These are phyloP conservation scores for Corymbia calophylla DNA, from an alignment of 441 rosid species.

Conservation along the genomic window DNA sequence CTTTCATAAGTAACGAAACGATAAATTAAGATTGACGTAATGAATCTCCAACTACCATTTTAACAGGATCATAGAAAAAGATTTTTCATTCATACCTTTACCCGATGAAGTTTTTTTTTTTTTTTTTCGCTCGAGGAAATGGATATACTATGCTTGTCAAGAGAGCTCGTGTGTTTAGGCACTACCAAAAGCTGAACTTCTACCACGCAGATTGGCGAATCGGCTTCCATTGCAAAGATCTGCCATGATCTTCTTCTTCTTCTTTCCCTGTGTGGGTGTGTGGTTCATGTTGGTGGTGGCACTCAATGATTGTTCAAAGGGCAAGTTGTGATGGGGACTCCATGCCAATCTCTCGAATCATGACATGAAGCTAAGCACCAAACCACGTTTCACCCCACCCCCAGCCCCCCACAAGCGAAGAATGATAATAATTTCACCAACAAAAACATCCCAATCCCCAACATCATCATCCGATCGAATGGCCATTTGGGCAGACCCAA, in stretches of 20 bases:
- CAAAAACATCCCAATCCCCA: neutral
- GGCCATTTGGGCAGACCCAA: slow-evolving; percentile 20
- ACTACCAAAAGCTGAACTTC: neutral
- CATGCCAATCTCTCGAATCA: neutral
- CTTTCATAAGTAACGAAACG: neutral
- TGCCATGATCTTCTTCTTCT: neutral
- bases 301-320: neutral
- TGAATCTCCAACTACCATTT: neutral
- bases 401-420: neutral
- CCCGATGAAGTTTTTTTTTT: neutral
- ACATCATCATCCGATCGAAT: neutral
- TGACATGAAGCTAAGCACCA: neutral
- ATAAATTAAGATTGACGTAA: neutral
- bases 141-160: neutral
- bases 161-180: neutral
- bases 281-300: neutral
- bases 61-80: neutral
- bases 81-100: neutral
- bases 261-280: neutral
- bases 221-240: neutral
- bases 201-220: neutral
- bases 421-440: neutral
- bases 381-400: neutral
- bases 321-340: neutral
- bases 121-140: neutral